Conservation (phyloP, 2,329 filamentous ascomycete genomes). For the Alternaria rosae region DNA sequence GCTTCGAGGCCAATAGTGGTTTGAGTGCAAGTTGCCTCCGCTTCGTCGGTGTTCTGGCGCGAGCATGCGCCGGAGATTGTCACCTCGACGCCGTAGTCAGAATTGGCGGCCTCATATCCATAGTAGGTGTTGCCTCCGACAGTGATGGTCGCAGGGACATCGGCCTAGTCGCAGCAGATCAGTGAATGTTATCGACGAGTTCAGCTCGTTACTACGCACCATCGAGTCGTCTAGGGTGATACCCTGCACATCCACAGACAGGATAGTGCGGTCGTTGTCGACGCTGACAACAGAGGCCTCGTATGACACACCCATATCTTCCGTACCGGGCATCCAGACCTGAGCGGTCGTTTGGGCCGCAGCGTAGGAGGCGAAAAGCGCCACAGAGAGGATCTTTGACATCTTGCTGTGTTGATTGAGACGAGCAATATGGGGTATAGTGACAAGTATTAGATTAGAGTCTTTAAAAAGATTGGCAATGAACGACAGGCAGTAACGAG, state of each 20-base stretch:
- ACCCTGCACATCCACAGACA: slow-evolving; percentile 22
- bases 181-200: background rate
- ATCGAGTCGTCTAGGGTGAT: background rate
- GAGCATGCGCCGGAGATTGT: slow-evolving; percentile 24
- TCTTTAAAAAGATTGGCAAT: background rate
- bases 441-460: background rate
- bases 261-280: slow-evolving; percentile 27
- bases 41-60: slow-evolving; percentile 15
- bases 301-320: slow-evolving; percentile 19
- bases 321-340: slow-evolving; percentile 33
- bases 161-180: background rate
- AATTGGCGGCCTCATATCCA: slow-evolving; percentile 19
- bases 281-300: slow-evolving; percentile 32
- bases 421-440: background rate
- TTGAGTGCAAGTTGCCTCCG: slow-evolving; percentile 22
- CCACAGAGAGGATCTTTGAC: slow-evolving; percentile 28
- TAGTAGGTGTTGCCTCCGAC: slow-evolving; percentile 29
- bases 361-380: slow-evolving; percentile 30
- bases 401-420: slow-evolving; percentile 18
- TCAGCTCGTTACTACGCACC: background rate
- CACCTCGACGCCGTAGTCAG: slow-evolving; percentile 5
- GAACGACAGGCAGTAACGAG: slow-evolving; percentile 7
- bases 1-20: slow-evolving; percentile 16
- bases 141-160: slow-evolving; percentile 13
- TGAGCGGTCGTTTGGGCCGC: slow-evolving; percentile 40